Percentiles rank a stretch among this genome's conserved stretches.
Evolutionary conservation across 2,329 filamentous ascomycete species (phyloP).

Genomic region (Aspergillus sp.): DNA sequence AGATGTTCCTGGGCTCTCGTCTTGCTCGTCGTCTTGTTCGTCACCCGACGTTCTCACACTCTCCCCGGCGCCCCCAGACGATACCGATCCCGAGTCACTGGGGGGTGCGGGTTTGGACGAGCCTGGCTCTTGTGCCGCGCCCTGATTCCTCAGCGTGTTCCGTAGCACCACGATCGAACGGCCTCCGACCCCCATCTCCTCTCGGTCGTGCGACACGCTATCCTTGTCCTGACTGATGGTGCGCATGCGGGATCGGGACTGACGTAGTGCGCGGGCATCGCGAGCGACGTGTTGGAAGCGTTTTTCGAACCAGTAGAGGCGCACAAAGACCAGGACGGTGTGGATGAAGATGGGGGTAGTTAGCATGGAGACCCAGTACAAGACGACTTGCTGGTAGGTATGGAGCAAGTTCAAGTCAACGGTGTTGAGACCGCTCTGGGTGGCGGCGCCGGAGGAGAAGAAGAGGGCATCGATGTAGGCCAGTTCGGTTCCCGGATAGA

Average conservation of each 20-base stretch:
- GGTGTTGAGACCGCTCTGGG: constrained; percentile 91
- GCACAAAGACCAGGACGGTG: constrained; percentile 82
- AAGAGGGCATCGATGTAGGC: constrained; percentile 84
- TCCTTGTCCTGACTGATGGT: constrained; percentile 47
- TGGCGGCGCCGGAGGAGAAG: constrained; percentile 80
- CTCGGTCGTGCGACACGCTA: constrained; percentile 32
- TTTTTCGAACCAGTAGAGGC: constrained; percentile 98
- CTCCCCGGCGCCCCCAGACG: constrained; percentile 18
- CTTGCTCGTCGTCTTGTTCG: constrained; percentile 9
- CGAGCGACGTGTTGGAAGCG: constrained; percentile 80
- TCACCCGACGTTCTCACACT: constrained; percentile 16
- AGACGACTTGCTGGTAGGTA: constrained; percentile 69
- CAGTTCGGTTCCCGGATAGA: constrained; percentile 66
- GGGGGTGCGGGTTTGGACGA: constrained; percentile 21
- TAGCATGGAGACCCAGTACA: constrained; percentile 69
- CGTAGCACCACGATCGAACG: constrained; percentile 39
- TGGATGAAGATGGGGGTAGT: constrained; percentile 84
- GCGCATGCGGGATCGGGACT: constrained; percentile 60
- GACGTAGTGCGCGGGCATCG: constrained; percentile 66
- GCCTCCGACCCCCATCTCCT: constrained; percentile 37
- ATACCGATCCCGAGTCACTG: constrained; percentile 23
- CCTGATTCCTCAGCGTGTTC: constrained; percentile 28
- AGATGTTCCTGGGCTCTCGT: constrained; percentile 6
- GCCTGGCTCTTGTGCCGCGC: constrained; percentile 17
- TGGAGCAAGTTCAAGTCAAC: constrained; percentile 62